Conservation (phyloP, 768 basidiomycete genomes). For the Suillus occidentalis region DNA sequence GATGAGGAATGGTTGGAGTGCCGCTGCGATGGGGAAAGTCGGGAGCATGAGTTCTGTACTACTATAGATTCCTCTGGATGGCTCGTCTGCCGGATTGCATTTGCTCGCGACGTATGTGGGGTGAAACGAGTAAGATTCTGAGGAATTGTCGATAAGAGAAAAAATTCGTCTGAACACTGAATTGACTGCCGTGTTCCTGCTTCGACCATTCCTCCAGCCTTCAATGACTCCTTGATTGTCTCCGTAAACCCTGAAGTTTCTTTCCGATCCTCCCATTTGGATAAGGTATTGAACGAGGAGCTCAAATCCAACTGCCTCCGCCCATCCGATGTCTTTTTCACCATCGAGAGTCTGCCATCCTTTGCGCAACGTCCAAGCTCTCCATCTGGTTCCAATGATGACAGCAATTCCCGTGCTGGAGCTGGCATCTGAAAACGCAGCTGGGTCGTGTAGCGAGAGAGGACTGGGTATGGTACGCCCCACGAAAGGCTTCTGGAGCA, state of each 20-base stretch:
- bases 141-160: background rate
- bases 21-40: conserved; percentile 26
- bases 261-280: background rate
- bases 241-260: background rate
- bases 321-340: background rate
- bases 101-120: conserved; percentile 34
- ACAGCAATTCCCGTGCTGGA: conserved; percentile 18
- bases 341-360: background rate
- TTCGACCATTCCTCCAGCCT: background rate
- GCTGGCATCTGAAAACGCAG: conserved; percentile 17
- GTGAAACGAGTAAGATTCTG: background rate
- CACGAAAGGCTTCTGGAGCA: background rate
- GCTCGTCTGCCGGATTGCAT: conserved; percentile 39
- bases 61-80: conserved; percentile 35
- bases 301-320: background rate
- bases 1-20: conserved; percentile 13
- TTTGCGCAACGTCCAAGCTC: conserved; percentile 7
- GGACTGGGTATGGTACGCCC: background rate
- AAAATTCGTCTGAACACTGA: background rate
- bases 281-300: background rate
- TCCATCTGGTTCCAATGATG: conserved; percentile 22
- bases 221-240: background rate
- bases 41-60: conserved; percentile 30
- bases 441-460: background rate
- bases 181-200: background rate